Percentiles rank a stretch among this genome's conserved stretches.
These are phyloP conservation scores for Hippophae gyantsensis DNA, from an alignment of 306 rosid species.

Conservation along the genomic window DNA sequence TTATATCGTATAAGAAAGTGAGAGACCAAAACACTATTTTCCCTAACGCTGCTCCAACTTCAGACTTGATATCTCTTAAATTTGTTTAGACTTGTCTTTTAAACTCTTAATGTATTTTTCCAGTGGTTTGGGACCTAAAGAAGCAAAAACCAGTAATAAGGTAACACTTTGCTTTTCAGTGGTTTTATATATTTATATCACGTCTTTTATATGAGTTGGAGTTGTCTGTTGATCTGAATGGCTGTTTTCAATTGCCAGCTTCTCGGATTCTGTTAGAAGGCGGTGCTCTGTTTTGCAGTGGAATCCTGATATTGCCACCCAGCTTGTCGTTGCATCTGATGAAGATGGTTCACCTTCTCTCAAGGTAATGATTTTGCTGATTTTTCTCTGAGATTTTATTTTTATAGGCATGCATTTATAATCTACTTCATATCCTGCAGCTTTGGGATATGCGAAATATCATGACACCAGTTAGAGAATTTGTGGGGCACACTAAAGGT, in stretches of 20 bases:
- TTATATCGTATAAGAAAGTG: no score
- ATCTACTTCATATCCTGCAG: slow-evolving; percentile 35
- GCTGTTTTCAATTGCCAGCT: slow-evolving; percentile 47
- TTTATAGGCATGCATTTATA: slow-evolving; percentile 6
- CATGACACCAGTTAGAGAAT: slow-evolving; percentile 81
- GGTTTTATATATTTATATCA: background rate
- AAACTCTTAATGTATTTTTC: slow-evolving; percentile 1
- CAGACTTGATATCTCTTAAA: background rate
- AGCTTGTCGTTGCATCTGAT: slow-evolving; percentile 94
- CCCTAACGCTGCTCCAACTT: no score
- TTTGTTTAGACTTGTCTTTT: slow-evolving; percentile 5
- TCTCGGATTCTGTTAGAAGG: slow-evolving; percentile 79
- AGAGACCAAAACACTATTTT: no score
- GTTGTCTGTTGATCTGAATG: slow-evolving; percentile 17
- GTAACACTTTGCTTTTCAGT: slow-evolving; percentile 24
- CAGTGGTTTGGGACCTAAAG: slow-evolving; percentile 98
- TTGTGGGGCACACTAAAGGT: slow-evolving; percentile 93
- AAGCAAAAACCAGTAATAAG: slow-evolving; percentile 99
- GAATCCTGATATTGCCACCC: slow-evolving; percentile 97
- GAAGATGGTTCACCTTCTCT: slow-evolving; percentile 83
- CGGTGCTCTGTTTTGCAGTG: slow-evolving; percentile 97
- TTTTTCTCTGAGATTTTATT: slow-evolving; percentile 11
- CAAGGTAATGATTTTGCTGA: slow-evolving; percentile 46
- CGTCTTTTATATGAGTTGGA: slow-evolving; percentile 5
- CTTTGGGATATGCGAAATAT: slow-evolving; percentile 98